These are phyloP conservation scores for Astrothelium subdiscretum DNA, from an alignment of 495 filamentous ascomycete genomes.

Conservation along the genomic window DNA sequence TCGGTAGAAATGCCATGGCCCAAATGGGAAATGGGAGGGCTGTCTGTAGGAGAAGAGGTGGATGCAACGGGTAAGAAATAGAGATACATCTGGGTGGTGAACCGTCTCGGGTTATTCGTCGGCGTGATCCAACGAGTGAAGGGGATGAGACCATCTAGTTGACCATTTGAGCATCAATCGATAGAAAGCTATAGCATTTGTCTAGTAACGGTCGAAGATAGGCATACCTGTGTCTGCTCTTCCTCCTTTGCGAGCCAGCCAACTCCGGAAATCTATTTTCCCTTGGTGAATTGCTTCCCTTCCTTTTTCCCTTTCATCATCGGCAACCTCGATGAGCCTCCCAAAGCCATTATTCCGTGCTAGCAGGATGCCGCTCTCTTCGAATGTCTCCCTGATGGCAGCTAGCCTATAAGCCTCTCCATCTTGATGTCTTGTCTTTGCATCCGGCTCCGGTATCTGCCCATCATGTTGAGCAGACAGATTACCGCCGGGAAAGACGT, in stretches of 20 bases:
- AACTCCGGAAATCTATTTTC: slow-evolving; percentile 49
- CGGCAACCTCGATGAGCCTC: slow-evolving; percentile 43
- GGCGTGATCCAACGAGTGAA: slow-evolving; percentile 94
- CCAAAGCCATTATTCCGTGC: slow-evolving; percentile 41
- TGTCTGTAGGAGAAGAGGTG: slow-evolving; percentile 18
- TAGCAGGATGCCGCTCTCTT: slow-evolving; percentile 85
- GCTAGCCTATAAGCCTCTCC: slow-evolving; percentile 57
- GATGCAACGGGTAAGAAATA: slow-evolving; percentile 70
- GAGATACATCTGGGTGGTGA: slow-evolving; percentile 91
- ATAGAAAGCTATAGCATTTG: not conserved
- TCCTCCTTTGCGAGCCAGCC: slow-evolving; percentile 51
- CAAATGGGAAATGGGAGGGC: slow-evolving; percentile 19
- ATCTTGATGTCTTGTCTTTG: slow-evolving; percentile 50
- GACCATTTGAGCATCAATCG: not conserved
- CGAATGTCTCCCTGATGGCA: slow-evolving; percentile 85
- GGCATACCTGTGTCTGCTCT: slow-evolving; percentile 52
- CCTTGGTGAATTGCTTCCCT: slow-evolving; percentile 55
- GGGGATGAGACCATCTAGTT: slow-evolving; percentile 52
- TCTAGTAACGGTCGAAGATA: not conserved
- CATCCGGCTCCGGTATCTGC: slow-evolving; percentile 36
- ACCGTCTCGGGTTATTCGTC: slow-evolving; percentile 54
- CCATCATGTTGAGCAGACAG: slow-evolving; percentile 62
- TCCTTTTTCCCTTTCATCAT: slow-evolving; percentile 50
- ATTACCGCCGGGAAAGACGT: slow-evolving; percentile 95
- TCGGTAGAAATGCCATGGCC: slow-evolving; percentile 14